Conservation (phyloP, 352 stramenopile species). For the Thalassiosira mediterranea region DNA sequence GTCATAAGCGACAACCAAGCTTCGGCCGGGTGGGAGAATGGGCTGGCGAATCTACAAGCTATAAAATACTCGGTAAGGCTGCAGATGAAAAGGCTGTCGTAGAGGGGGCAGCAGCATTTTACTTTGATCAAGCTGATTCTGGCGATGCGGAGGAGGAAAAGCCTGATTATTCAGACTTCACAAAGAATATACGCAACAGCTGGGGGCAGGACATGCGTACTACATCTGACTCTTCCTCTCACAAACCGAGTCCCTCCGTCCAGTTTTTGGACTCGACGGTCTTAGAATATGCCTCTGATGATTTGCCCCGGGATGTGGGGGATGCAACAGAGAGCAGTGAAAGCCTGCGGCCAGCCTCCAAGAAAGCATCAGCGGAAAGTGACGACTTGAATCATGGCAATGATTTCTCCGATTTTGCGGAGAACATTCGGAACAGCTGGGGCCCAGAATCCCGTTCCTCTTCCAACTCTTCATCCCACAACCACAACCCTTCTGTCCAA, state of each 20-base stretch:
- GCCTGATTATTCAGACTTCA: constrained; percentile 8
- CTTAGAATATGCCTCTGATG: background rate
- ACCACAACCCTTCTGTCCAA: constrained; percentile 1
- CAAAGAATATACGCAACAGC: constrained; percentile 14
- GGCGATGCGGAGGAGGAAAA: background rate
- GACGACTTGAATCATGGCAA: background rate
- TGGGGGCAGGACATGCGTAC: constrained; percentile 3
- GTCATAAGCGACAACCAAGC: background rate
- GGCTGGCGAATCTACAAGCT: too few species aligned
- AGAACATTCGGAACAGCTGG: constrained; percentile 17
- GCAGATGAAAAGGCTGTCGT: constrained; percentile 20
- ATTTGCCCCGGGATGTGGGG: background rate
- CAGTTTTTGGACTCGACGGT: constrained; percentile 14
- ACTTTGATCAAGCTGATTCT: constrained; percentile 22
- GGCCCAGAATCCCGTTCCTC: background rate
- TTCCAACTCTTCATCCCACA: background rate
- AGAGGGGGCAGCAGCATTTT: constrained; percentile 20
- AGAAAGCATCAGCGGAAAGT: background rate
- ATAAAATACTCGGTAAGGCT: background rate
- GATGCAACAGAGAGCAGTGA: background rate
- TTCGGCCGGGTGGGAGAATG: too few species aligned
- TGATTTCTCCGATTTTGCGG: constrained; percentile 4
- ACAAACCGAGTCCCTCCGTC: constrained; percentile 2
- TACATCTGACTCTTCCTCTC: background rate
- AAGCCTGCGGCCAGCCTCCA: background rate